phyloP scores from a whole-genome alignment of 2,329 filamentous ascomycete species.

The Aspergillus costaricaensis region DNA sequence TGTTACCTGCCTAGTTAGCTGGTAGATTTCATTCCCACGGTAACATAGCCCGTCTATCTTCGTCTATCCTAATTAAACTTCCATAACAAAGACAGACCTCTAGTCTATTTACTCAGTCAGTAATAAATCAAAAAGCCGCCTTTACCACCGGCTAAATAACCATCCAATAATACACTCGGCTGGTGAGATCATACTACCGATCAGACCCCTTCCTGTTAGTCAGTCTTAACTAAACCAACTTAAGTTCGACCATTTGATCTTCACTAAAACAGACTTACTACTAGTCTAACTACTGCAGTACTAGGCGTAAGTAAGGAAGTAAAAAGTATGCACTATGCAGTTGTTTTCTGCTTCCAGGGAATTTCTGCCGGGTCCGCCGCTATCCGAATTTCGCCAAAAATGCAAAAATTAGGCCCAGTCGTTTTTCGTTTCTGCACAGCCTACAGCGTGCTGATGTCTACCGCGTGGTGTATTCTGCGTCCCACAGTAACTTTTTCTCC shows the following conservation, averaged over 20 bases:
- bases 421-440: neutral
- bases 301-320: no score
- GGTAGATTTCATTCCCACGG: no score
- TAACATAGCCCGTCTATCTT: no score
- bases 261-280: no score
- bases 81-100: no score
- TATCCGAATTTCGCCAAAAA: conserved; percentile 2
- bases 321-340: no score
- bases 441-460: conserved; percentile 13
- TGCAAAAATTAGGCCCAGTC: neutral
- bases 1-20: no score
- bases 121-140: neutral
- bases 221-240: neutral
- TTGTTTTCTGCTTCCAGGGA: conserved; percentile 3
- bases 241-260: no score
- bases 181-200: conserved; percentile 21
- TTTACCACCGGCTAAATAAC: conserved; percentile 10
- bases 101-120: no score
- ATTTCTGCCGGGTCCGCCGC: neutral
- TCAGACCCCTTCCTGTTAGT: conserved; percentile 5
- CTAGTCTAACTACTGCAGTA: no score
- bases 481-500: neutral
- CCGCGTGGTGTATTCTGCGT: conserved; percentile 7
- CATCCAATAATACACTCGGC: conserved; percentile 9
- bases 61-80: no score